Conservation (phyloP, 2,329 filamentous ascomycete genomes). For the Aureobasidium pullulans region DNA sequence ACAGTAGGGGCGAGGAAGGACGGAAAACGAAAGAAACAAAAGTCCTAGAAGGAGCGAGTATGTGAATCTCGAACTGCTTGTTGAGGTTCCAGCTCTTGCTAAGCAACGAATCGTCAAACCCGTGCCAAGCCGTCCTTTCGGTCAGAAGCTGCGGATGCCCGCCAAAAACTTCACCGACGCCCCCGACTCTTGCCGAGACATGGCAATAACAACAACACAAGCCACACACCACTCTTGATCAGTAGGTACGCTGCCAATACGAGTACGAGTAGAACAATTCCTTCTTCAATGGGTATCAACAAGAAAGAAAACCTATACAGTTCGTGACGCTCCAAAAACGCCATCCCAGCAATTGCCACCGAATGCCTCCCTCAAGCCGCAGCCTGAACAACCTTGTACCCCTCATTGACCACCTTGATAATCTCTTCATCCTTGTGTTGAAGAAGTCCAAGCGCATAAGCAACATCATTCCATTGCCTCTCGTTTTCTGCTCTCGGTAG, state of each 20-base stretch:
- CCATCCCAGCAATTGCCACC: not conserved
- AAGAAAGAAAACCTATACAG: constrained; percentile 1
- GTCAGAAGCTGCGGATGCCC: not conserved
- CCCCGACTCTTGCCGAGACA: constrained; percentile 6
- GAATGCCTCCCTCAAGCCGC: constrained; percentile 25
- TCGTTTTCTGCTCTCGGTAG: constrained; percentile 82
- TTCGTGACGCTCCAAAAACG: not conserved
- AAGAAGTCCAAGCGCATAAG: constrained; percentile 79
- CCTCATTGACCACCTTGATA: constrained; percentile 64
- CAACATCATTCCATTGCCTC: constrained; percentile 95
- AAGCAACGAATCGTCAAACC: not conserved
- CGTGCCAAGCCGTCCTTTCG: constrained; percentile 6
- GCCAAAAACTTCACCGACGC: not conserved
- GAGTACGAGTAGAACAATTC: not conserved
- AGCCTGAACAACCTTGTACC: constrained; percentile 53
- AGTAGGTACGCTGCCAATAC: not conserved
- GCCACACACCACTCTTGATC: not conserved
- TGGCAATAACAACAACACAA: not conserved
- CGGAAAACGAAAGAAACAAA: constrained; percentile 2
- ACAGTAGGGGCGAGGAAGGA: not conserved
- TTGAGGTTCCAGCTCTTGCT: constrained; percentile 7
- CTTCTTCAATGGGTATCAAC: constrained; percentile 6
- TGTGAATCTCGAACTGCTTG: not conserved
- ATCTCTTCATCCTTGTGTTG: constrained; percentile 94
- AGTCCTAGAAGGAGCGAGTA: not conserved